These are phyloP conservation scores for Penicillium aurantiogriseum DNA, from an alignment of 2,329 filamentous ascomycete genomes.

Conservation along the genomic window DNA sequence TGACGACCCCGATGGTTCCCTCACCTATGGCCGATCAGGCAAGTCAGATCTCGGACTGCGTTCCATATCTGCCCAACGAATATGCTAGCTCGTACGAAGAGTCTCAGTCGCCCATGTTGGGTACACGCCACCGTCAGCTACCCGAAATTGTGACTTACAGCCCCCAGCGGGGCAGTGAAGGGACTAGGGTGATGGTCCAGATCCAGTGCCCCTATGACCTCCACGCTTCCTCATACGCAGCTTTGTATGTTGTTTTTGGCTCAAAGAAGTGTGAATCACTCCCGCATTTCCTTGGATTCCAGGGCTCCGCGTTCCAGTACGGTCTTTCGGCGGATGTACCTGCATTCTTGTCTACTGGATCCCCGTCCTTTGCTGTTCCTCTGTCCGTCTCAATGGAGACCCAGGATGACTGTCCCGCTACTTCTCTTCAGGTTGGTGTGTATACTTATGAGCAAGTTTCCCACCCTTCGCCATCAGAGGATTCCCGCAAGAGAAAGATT, in stretches of 20 bases:
- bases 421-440: conserved; percentile 56
- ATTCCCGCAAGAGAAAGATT: conserved; percentile 58
- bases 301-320: conserved; percentile 66
- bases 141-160: conserved; percentile 68
- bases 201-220: conserved; percentile 75
- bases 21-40: conserved; percentile 43
- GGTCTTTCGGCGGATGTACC: conserved; percentile 71
- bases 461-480: conserved; percentile 40
- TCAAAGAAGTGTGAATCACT: conserved; percentile 68
- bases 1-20: conserved; percentile 39
- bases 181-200: conserved; percentile 70
- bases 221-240: conserved; percentile 53
- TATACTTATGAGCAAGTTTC: conserved; percentile 59
- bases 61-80: conserved; percentile 40
- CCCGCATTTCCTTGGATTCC: conserved; percentile 59
- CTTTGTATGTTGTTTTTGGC: conserved; percentile 73
- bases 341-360: conserved; percentile 57
- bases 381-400: conserved; percentile 61
- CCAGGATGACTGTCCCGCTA: conserved; percentile 51
- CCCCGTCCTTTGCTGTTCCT: conserved; percentile 56
- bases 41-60: conserved; percentile 43
- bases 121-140: conserved; percentile 57
- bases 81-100: conserved; percentile 57
- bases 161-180: conserved; percentile 66
- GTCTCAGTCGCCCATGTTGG: conserved; percentile 66